Conservation (phyloP, 768 basidiomycete species). For the Agaricus bisporus region DNA sequence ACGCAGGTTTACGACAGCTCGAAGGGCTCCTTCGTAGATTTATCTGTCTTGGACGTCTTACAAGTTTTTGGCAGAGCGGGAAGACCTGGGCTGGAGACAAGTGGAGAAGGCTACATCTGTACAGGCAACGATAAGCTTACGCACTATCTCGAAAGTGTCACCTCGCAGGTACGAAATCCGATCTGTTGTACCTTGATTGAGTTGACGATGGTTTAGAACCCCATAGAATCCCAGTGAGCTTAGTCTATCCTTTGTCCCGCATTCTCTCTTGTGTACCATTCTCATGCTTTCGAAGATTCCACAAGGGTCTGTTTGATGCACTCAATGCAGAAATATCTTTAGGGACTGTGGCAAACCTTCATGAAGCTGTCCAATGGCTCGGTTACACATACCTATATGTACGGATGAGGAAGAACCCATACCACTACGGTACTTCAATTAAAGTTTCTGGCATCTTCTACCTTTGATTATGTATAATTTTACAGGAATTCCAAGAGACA, state of each 20-base stretch:
- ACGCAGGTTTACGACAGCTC: constrained; percentile 93
- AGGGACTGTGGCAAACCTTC: constrained; percentile 84
- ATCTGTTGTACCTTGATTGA: background rate
- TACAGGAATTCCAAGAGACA: constrained; percentile 69
- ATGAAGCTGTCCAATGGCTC: constrained; percentile 90
- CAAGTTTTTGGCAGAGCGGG: constrained; percentile 98
- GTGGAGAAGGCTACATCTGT: constrained; percentile 96
- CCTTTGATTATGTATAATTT: constrained; percentile 7
- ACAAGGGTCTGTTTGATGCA: constrained; percentile 78
- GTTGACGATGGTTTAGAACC: constrained; percentile 44
- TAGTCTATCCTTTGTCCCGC: background rate
- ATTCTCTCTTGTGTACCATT: constrained; percentile 1
- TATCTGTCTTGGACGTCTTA: constrained; percentile 91
- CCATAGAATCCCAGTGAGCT: constrained; percentile 91
- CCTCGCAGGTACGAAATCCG: constrained; percentile 62
- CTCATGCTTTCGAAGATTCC: constrained; percentile 46
- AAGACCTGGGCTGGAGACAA: constrained; percentile 78
- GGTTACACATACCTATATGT: constrained; percentile 97
- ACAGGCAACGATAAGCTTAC: constrained; percentile 89
- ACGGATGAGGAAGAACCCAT: constrained; percentile 89
- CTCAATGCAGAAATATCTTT: constrained; percentile 94
- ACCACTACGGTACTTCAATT: constrained; percentile 59
- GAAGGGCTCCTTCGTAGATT: constrained; percentile 85
- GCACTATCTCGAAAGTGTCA: constrained; percentile 85
- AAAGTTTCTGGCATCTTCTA: constrained; percentile 3